Base-by-base conservation (phyloP, 2,329 filamentous ascomycete species). In the Pseudonectria foliicola region DNA sequence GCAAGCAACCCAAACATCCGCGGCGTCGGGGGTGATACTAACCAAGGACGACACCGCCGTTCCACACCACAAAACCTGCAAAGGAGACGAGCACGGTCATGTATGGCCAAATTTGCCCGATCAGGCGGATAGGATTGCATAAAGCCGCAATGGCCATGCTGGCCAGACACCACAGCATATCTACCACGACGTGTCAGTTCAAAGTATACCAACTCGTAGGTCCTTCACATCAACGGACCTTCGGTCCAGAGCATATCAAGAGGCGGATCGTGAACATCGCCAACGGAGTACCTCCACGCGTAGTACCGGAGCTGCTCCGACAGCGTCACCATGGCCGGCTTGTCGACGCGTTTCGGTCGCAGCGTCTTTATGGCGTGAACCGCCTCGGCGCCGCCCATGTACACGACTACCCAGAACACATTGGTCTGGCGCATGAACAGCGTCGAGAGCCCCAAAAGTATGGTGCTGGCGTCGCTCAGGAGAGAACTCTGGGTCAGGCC, bases 341-440 rank as follows among this genome's bases (percentile, higher is more conserved):
- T 53, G 6, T 53, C 44, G 3, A 53, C 54, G 0, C 49, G 44
- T 13, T 52, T 38, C 0, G 62, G 62, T 12, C 50, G 55, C 18
- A 74, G 52, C 4, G 49, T 59, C 51, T 69, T 74, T 39, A 75
- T 60, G 13, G 62, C 68, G 46, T 72, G 68, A 3, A 77, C 58
- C 28, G 64, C 62, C 55, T 81, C 72, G 27, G 77, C 41, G 6
- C 73, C 80, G 13, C 82, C 82, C 50, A 87, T 75, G 51, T 85
- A 87, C 0, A 89, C 68, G 1, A 85, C 82, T 0, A 89, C 80
- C 92, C 92, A 98, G 56, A 98, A 95, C 37, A 96, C 83, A 52
- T 98, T 98, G 0, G 92, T 98, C 60, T 98, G 92, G 15, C 92
- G 73, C 67, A 95, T 92, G 3, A 74, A 64, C 13, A 98, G 68